Evolutionary conservation across 805 yeast genomes (phyloP), one percentile per base, ranked within the genome.

Genomic region (Candida sonorensis): DNA sequence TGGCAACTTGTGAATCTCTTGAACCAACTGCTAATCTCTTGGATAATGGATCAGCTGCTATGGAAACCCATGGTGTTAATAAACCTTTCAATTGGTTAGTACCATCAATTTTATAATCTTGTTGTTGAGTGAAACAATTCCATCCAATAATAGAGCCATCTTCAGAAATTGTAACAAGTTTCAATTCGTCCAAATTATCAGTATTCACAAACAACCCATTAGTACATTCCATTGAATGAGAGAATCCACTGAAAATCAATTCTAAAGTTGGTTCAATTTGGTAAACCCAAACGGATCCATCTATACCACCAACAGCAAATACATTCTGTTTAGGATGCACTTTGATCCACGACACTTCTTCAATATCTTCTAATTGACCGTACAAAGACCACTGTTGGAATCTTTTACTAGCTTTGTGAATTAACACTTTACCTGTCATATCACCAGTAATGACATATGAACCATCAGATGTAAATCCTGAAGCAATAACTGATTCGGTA

Each of bases 251-350:
- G 80, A 83, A 79, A 23, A 83, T 59, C 52, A 78, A 82, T 36
- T 76, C 85, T 33, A 82, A 58, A 9, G 72, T 57, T 31, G 81
- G 66, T 37, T 72, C 77, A 25, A 88, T 69, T 50, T 80, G 84
- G 53, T 87, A 92, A 17, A 81, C 85, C 95, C 96, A 90, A 4
- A 88, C 94, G 0, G 95, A 81, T 3, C 98, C 98, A 57, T 88
- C 96, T 7, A 68, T 64, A 15, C 86, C 90, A 40, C 97, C 97
- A 52, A 84, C 85, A 10, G 97, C 97, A 64, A 90, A 85, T 29
- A 84, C 71, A 18, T 59, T 57, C 51, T 78, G 80, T 14, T 65
- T 64, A 17, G 96, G 95, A 60, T 92, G 98, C 31, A 75, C 69
- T 19, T 68, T 58, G 32, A 90, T 66, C 94, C 95, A 87, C 27